Base-by-base conservation (phyloP, 805 yeast species). In the Candida multigemmis region DNA sequence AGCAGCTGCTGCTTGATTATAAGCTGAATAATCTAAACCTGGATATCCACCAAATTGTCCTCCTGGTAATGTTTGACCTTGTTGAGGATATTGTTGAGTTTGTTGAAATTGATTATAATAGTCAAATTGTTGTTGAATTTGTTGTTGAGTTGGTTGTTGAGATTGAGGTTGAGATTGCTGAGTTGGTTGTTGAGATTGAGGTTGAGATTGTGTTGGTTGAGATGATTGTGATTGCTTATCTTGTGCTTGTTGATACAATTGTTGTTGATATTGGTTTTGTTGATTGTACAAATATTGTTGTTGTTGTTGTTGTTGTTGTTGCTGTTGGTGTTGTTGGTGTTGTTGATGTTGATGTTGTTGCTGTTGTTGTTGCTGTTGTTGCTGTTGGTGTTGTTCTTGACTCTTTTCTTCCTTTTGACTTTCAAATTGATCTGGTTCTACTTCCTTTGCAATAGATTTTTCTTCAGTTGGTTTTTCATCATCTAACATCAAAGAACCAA, bases 401-500 rank as follows among this genome's bases (percentile, higher is more conserved):
- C 34, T 42, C 20, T 40, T 48, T 26, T 38, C 36, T 10, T 36
- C 41, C 15, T 23, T 16, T 30, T 27, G 38, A 9, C 30, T 30
- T 12, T 34, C 27, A 21, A 26, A 25, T 14, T 22, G 26, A 9
- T 29, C 22, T 15, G 27, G 28, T 16, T 21, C 34, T 25, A 42
- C 43, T 21, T 34, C 37, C 21, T 36, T 39, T 23, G 18, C n/a
- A n/a, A n/a, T n/a, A 13, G 40, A 33, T 12, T 42, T 34, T 34
- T 43, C 35, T 36, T 42, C 36, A 15, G 44, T 39, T 21, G 51
- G 44, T 31, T 59, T 61, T 25, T 65, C 68, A 22, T 68, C 70
- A 28, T 60, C 54, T 32, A 70, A 53, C 14, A 68, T 52, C 38
- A 74, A 56, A 8, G 78, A 70, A 31, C 83, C 83, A 41, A 76